These are phyloP conservation scores for Fusarium sp. DNA, from an alignment of 2,329 filamentous ascomycete genomes.

Conservation along the genomic window DNA sequence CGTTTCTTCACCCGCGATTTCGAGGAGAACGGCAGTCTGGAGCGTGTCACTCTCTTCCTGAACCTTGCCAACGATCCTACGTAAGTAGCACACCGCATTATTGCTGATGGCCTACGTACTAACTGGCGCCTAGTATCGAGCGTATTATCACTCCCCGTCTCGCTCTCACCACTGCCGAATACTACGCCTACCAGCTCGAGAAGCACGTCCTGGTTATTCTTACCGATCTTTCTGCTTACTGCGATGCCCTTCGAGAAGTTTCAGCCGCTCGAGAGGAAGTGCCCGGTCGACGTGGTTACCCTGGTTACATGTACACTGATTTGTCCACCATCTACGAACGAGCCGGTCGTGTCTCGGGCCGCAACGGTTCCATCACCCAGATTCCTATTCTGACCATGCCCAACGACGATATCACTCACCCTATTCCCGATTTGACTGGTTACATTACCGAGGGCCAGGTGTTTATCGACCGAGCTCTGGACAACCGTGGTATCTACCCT, in stretches of 20 bases:
- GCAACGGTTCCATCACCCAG: constrained; percentile 98
- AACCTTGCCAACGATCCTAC: constrained; percentile 99
- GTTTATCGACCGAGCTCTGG: constrained; percentile 91
- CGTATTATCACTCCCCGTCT: constrained; percentile 99
- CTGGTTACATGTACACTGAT: constrained; percentile 99
- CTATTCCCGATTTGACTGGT: constrained; percentile 97
- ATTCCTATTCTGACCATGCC: constrained; percentile 99
- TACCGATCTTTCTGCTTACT: constrained; percentile 98
- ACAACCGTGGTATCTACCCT: constrained; percentile 98
- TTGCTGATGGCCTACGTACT: neutral
- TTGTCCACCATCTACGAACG: constrained; percentile 99
- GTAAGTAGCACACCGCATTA: constrained; percentile 67
- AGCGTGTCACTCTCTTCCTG: constrained; percentile 96
- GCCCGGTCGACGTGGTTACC: constrained; percentile 98
- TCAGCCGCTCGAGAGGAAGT: constrained; percentile 99
- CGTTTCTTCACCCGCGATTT: constrained; percentile 99
- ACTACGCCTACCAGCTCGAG: constrained; percentile 99
- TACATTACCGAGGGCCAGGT: constrained; percentile 99
- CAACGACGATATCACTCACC: constrained; percentile 99
- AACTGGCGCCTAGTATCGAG: constrained; percentile 79
- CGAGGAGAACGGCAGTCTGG: constrained; percentile 98
- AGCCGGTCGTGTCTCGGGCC: constrained; percentile 95
- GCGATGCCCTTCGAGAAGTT: constrained; percentile 98
- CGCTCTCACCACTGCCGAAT: constrained; percentile 97
- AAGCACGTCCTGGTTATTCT: constrained; percentile 99